Evolutionary conservation across 2,329 filamentous ascomycete genomes (phyloP).

Genomic region (Botrytis sinoallii): DNA sequence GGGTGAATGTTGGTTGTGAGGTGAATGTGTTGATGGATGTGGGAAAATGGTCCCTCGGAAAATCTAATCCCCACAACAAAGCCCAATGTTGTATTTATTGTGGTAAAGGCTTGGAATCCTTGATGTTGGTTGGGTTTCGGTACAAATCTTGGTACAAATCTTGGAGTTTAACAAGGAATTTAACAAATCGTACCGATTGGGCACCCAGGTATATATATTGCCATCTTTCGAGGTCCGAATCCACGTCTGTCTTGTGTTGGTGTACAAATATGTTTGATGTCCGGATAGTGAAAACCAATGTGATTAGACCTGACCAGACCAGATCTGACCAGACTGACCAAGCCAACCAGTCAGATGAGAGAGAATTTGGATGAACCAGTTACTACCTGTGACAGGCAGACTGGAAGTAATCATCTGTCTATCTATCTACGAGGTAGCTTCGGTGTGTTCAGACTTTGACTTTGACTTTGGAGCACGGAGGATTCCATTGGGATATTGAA

Average conservation of each 20-base stretch:
- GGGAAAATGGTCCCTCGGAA: neutral
- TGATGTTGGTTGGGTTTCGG: neutral
- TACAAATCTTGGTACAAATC: neutral
- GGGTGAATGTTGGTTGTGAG: neutral
- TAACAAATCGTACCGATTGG: too few relatives aligned
- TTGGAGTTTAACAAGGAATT: neutral
- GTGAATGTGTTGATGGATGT: neutral
- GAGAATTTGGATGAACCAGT: neutral
- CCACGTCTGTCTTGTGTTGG: too few relatives aligned
- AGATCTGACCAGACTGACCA: neutral
- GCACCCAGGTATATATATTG: neutral
- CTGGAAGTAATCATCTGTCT: neutral
- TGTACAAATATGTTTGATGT: neutral
- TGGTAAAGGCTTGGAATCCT: neutral
- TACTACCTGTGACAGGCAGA: neutral
- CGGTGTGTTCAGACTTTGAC: neutral
- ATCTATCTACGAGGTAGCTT: neutral
- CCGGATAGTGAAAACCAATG: neutral
- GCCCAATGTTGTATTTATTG: constrained; percentile 4
- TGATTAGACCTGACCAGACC: neutral
- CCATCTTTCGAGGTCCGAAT: neutral
- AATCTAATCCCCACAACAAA: constrained; percentile 4
- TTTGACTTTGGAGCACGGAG: neutral
- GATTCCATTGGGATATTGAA: neutral
- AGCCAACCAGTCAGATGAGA: neutral